Evolutionary conservation across 192 early-diverging fungal genomes (phyloP), one percentile per base, ranked within the genome.

Genomic region (Coemansia sp.): DNA sequence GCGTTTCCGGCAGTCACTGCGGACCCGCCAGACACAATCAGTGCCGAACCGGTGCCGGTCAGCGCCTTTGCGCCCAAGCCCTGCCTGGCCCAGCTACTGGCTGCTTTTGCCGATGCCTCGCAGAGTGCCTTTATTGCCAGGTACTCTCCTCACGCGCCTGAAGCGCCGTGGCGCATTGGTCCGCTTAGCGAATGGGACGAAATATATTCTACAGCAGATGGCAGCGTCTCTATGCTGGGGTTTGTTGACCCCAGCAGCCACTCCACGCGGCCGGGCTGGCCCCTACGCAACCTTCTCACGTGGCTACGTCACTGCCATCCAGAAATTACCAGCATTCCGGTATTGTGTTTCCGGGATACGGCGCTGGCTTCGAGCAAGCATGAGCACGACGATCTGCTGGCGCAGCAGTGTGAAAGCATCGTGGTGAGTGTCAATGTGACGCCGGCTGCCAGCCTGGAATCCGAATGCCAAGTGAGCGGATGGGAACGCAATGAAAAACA

Each of bases 401-500:
- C n/a, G 11, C 69, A 44, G 34, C 62, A 53, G 55, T 45, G 41
- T 20, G 60, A 77, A 45, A 78, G 75, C 54, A 40, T 79, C 3
- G 61, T 69, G 10, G 39, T 73, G n/a, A 28, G 59, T 11, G 50
- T 80, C 23, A 40, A 53, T 18, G 50, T 80, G 32, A 64, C 71
- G 6, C 26, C 62, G 0, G 53, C 51, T 1, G 48, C 26, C 0
- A 41, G 43, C 9, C 48, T 58, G 36, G 55, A 47, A 30, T 26
- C 47, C n/a, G 53, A 54, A 10, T 30, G 21, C 23, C 64, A 64
- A 48, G 60, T 81, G 41, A 89, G 91, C 43, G 96, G 94, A 15
- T 98, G 96, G 96, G 94, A 97, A 76, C 89, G 88, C 62, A 90
- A 90, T 74, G 71, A 81, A 7, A 53, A 79, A 12, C 88, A 87